These are phyloP conservation scores for Penicillium pulvis DNA, from an alignment of 495 filamentous ascomycete species.

Conservation along the genomic window DNA sequence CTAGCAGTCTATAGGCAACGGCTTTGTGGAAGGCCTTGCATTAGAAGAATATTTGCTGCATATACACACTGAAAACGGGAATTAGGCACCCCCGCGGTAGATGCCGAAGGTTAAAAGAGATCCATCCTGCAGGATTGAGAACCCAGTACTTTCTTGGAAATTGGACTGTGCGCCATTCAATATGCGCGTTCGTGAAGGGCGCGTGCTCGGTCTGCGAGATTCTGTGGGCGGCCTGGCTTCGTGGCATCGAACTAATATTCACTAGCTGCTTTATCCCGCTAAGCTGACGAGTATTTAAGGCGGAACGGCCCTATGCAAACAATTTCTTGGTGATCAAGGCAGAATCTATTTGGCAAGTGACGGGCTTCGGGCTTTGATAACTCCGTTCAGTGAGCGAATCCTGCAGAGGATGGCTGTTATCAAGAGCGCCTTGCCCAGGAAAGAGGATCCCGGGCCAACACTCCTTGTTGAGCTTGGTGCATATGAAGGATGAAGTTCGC, in stretches of 20 bases:
- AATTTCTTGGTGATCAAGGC: background rate
- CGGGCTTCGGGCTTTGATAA: background rate
- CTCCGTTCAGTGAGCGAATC: background rate
- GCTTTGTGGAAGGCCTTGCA: conserved; percentile 12
- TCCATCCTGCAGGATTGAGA: conserved; percentile 5
- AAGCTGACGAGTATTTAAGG: background rate
- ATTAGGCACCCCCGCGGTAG: background rate
- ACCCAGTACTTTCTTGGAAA: background rate
- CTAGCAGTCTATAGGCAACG: background rate
- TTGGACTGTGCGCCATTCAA: conserved; percentile 1
- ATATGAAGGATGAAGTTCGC: background rate
- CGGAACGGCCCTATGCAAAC: background rate
- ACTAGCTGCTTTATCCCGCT: background rate
- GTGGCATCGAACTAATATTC: conserved; percentile 6
- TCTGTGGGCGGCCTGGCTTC: conserved; percentile 1
- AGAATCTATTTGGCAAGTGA: background rate
- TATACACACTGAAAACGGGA: background rate
- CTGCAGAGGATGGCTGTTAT: background rate
- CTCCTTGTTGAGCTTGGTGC: background rate
- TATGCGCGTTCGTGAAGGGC: conserved; percentile 5
- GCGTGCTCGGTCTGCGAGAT: conserved; percentile 5
- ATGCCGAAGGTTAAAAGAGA: background rate
- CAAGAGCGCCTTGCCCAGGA: background rate
- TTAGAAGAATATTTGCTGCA: background rate
- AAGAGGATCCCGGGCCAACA: background rate